Conservation (phyloP, 352 stramenopile species). For the Ochromonadaceae sp. region DNA sequence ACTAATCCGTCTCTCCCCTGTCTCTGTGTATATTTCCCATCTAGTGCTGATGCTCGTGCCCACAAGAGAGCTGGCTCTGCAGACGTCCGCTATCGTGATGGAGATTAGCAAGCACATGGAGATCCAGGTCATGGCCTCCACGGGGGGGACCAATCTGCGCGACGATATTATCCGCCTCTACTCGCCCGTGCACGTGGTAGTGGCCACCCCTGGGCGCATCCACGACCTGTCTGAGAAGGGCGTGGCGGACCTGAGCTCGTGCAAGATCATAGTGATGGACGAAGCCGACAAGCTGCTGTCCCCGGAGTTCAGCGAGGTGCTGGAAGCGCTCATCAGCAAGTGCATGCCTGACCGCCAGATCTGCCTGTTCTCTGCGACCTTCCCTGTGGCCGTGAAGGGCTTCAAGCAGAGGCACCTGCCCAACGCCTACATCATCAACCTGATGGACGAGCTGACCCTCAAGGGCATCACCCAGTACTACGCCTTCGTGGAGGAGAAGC, state of each 20-base stretch:
- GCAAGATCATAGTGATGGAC: conserved; percentile 96
- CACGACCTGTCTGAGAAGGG: conserved; percentile 96
- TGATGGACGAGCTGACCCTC: conserved; percentile 98
- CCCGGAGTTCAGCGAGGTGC: conserved; percentile 89
- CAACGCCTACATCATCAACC: conserved; percentile 97
- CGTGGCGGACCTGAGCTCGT: conserved; percentile 87
- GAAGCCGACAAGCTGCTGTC: conserved; percentile 98
- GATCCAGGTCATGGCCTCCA: conserved; percentile 63
- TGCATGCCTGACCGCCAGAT: conserved; percentile 90
- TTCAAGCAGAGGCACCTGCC: conserved; percentile 96
- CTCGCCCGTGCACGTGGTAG: conserved; percentile 95
- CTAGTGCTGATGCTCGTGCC: conserved; percentile 93
- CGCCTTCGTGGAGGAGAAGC: conserved; percentile 94
- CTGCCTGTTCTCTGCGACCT: conserved; percentile 98
- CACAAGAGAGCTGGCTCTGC: conserved; percentile 92
- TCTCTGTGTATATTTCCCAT: no score
- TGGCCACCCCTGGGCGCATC: conserved; percentile 93
- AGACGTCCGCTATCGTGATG: conserved; percentile 90
- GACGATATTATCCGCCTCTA: conserved; percentile 99
- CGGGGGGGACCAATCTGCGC: conserved; percentile 91
- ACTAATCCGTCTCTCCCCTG: no score
- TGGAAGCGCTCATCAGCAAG: conserved; percentile 87
- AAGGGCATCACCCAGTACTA: conserved; percentile 99
- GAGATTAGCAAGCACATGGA: conserved; percentile 95
- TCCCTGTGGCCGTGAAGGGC: conserved; percentile 93